Conservation (phyloP, 2,329 filamentous ascomycete species). For the Xylariaceae sp. region DNA sequence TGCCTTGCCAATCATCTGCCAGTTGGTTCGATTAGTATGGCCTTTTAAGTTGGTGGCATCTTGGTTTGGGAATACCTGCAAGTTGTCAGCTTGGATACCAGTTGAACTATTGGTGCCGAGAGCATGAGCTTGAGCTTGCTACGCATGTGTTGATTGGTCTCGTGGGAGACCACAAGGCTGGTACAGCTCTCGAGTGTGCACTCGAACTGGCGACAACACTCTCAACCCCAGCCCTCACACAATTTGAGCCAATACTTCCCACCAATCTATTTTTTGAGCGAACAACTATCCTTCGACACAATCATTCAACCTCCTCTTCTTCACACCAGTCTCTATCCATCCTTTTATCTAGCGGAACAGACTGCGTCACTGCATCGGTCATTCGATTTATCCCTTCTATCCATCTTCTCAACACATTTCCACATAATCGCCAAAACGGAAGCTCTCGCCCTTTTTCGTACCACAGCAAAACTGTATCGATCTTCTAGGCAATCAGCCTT, state of each 20-base stretch:
- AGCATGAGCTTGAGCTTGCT: not conserved
- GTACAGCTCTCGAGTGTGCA: constrained; percentile 1
- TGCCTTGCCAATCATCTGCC: no score
- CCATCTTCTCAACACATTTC: no score
- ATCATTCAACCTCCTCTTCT: not conserved
- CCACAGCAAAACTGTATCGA: no score
- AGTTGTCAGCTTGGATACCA: not conserved
- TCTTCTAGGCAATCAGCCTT: no score
- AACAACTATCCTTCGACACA: constrained; percentile 3
- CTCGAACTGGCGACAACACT: not conserved
- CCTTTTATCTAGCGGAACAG: not conserved
- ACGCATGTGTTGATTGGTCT: not conserved
- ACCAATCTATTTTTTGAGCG: no score
- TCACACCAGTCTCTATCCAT: constrained; percentile 1
- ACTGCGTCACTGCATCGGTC: no score
- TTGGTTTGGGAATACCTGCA: not conserved
- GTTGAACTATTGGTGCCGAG: not conserved
- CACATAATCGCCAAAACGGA: no score
- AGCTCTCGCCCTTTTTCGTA: no score
- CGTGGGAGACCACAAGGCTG: not conserved
- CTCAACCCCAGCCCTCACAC: constrained; percentile 12
- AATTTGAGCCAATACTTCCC: no score
- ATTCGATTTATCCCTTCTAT: no score
- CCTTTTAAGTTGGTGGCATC: no score
- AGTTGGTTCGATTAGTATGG: no score